Percentiles rank a stretch among this genome's conserved stretches.
phyloP scores from a whole-genome alignment of 768 basidiomycete genomes.

The Tulasnella sp. region DNA sequence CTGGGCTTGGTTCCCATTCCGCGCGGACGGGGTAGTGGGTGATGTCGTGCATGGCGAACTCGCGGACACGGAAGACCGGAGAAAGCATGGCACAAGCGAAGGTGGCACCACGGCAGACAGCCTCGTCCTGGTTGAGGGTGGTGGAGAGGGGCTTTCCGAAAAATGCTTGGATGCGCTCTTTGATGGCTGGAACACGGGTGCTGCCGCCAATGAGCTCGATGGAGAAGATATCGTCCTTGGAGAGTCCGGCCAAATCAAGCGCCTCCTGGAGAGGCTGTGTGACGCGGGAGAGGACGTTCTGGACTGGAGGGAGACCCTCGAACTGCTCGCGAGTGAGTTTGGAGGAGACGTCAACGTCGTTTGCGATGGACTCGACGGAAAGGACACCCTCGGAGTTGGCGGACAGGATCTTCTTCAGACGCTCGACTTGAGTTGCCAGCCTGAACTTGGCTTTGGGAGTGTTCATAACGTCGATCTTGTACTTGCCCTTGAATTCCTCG shows the following conservation, averaged over 20 bases:
- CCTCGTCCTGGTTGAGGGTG: constrained; percentile 97
- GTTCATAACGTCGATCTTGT: constrained; percentile 90
- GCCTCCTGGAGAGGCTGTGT: constrained; percentile 64
- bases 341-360: constrained; percentile 86
- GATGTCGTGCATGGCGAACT: constrained; percentile 83
- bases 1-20: constrained; percentile 63
- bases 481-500: constrained; percentile 86
- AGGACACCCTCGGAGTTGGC: constrained; percentile 84
- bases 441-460: constrained; percentile 93
- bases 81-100: constrained; percentile 96
- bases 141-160: constrained; percentile 82
- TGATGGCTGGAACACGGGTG: constrained; percentile 88
- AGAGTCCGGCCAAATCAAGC: constrained; percentile 66
- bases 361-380: constrained; percentile 93
- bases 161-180: constrained; percentile 69
- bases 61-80: constrained; percentile 94
- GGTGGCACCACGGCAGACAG: constrained; percentile 89
- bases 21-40: constrained; percentile 83
- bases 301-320: constrained; percentile 53
- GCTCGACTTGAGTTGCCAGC: constrained; percentile 77
- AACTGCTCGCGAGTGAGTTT: constrained; percentile 73
- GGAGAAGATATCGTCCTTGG: constrained; percentile 74
- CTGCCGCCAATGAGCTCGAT: constrained; percentile 90
- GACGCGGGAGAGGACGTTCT: constrained; percentile 65
- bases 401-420: constrained; percentile 91